Conservation (phyloP, 2,329 filamentous ascomycete species). For the Hypoxylon sp. region DNA sequence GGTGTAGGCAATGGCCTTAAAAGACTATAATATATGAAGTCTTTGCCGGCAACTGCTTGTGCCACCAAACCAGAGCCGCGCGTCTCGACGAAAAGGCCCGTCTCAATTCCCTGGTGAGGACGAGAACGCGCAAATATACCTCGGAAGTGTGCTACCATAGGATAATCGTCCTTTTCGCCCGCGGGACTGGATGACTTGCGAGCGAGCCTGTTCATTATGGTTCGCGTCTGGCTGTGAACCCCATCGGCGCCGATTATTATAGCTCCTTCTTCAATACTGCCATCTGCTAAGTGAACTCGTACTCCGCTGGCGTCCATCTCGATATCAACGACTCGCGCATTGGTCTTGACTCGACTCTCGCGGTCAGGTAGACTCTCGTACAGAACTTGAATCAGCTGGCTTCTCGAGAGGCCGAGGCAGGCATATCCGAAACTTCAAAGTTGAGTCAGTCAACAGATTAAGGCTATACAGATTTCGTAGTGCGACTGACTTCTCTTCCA, state of each 20-base stretch:
- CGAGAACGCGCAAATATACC: not conserved
- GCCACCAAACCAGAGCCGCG: constrained; percentile 34
- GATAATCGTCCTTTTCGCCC: not conserved
- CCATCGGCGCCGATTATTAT: constrained; percentile 46
- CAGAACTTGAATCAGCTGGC: constrained; percentile 38
- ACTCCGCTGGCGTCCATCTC: constrained; percentile 42
- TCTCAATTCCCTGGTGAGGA: not conserved
- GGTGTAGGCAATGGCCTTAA: constrained; percentile 22
- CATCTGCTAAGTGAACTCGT: constrained; percentile 42
- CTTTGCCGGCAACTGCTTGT: constrained; percentile 22
- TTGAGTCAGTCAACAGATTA: constrained; percentile 20
- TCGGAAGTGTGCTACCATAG: constrained; percentile 10
- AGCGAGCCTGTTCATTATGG: constrained; percentile 34
- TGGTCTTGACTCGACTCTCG: constrained; percentile 37
- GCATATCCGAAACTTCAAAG: constrained; percentile 11
- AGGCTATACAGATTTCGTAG: not conserved
- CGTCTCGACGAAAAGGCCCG: constrained; percentile 1
- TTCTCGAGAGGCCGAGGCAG: constrained; percentile 37
- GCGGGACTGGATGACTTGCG: not conserved
- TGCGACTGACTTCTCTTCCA: constrained; percentile 8
- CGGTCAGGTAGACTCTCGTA: constrained; percentile 41
- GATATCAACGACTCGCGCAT: constrained; percentile 38
- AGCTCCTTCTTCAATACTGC: constrained; percentile 42
- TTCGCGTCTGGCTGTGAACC: constrained; percentile 43
- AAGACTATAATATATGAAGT: constrained; percentile 33